A percentile compares a stretch with the other conserved stretches of the same genome.
phyloP scores from a whole-genome alignment of 805 yeast genomes.

The Saccharomycopsis microspora region DNA sequence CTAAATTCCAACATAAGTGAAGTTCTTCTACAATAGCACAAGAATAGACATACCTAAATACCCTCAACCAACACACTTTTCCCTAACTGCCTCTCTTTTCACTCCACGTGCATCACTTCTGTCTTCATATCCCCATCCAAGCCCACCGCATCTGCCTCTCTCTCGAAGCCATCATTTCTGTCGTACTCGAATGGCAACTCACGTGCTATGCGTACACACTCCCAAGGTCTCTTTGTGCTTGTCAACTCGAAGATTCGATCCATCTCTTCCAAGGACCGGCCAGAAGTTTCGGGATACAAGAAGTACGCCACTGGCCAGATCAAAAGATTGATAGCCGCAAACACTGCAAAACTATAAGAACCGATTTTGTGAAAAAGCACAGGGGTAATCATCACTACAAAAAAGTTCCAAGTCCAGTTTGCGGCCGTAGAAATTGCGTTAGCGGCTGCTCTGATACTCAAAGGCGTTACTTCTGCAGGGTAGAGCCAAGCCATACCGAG shows the following conservation, averaged over 20 bases:
- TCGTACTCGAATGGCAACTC: too few relatives aligned
- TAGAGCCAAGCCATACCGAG: constrained; percentile 53
- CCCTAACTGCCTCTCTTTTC: too few relatives aligned
- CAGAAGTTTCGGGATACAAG: constrained; percentile 70
- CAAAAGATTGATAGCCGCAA: constrained; percentile 49
- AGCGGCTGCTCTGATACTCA: constrained; percentile 48
- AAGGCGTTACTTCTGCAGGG: constrained; percentile 54
- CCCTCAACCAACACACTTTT: too few relatives aligned
- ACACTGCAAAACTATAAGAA: constrained; percentile 62
- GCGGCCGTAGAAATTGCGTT: constrained; percentile 53
- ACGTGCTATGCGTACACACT: too few relatives aligned
- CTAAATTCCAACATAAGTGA: too few relatives aligned
- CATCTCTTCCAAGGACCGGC: constrained; percentile 64
- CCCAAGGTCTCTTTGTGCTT: too few relatives aligned
- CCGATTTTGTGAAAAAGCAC: constrained; percentile 35
- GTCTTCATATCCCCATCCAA: too few relatives aligned
- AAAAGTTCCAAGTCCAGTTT: constrained; percentile 56
- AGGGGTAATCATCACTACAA: constrained; percentile 61
- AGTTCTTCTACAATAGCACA: too few relatives aligned
- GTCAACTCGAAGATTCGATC: constrained; percentile 40
- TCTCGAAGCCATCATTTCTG: too few relatives aligned
- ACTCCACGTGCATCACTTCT: too few relatives aligned
- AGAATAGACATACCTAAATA: too few relatives aligned
- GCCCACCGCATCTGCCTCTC: too few relatives aligned
- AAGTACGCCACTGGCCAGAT: constrained; percentile 55